Evolutionary conservation across 441 rosid genomes (phyloP).

Genomic region (Manihot esculenta): DNA sequence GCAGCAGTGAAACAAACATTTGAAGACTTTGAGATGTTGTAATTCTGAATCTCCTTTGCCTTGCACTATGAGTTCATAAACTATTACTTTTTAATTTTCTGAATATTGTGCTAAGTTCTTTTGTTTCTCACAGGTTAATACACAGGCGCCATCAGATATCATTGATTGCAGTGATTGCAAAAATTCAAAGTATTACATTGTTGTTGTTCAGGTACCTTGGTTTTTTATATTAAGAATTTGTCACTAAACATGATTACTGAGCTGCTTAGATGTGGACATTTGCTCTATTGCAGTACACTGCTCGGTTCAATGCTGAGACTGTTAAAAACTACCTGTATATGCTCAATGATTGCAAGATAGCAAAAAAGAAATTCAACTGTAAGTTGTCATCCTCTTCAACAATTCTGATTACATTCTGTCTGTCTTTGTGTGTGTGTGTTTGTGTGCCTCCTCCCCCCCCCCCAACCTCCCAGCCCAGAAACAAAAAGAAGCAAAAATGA

Average conservation of each 20-base stretch:
- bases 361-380: constrained; percentile 82
- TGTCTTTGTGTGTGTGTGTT: no score
- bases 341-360: constrained; percentile 62
- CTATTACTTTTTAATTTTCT: neutral
- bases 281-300: constrained; percentile 58
- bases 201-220: constrained; percentile 74
- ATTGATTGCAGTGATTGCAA: constrained; percentile 69
- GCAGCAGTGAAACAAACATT: neutral
- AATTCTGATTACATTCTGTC: neutral
- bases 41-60: neutral
- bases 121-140: constrained; percentile 55
- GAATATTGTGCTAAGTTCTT: constrained; percentile 17
- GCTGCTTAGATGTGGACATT: constrained; percentile 15
- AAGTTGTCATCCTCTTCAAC: constrained; percentile 42
- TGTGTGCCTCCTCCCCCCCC: no score
- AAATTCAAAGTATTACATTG: constrained; percentile 78
- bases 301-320: constrained; percentile 76
- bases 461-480: no score
- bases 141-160: constrained; percentile 63
- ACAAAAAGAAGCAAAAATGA: neutral
- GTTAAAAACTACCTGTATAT: constrained; percentile 62
- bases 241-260: constrained; percentile 3
- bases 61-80: constrained; percentile 1
- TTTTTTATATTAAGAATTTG: constrained; percentile 8
- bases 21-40: neutral